A percentile compares a stretch with the other conserved stretches of the same genome.
Evolutionary conservation across 192 early-diverging fungal species (phyloP).

Genomic region (Gigaspora rosea): DNA sequence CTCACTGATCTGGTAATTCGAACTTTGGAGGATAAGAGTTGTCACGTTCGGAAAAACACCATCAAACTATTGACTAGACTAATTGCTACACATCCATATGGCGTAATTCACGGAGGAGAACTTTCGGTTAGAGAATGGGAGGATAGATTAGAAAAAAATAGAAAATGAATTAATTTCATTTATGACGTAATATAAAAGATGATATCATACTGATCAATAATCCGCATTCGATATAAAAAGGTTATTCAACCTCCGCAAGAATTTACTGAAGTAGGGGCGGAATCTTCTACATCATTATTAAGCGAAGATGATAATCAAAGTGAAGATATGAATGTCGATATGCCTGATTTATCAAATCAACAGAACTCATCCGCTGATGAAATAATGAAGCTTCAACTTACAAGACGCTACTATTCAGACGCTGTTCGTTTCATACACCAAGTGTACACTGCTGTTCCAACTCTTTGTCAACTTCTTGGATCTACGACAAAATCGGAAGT

Average conservation of each 20-base stretch:
- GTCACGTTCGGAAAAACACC: constrained; percentile 86
- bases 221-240: constrained; percentile 16
- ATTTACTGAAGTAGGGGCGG: constrained; percentile 38
- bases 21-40: constrained; percentile 88
- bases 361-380: constrained; percentile 50
- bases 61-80: constrained; percentile 81
- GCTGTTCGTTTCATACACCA: constrained; percentile 85
- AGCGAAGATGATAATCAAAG: constrained; percentile 36
- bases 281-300: constrained; percentile 2
- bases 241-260: constrained; percentile 39
- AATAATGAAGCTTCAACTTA: constrained; percentile 46
- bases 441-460: constrained; percentile 74
- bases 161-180: constrained; percentile 55
- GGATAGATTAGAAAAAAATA: constrained; percentile 60
- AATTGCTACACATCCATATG: constrained; percentile 88
- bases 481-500: constrained; percentile 93
- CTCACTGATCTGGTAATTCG: constrained; percentile 72
- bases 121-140: constrained; percentile 74
- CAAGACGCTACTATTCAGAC: constrained; percentile 82
- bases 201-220: neutral
- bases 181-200: neutral
- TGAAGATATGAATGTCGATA: constrained; percentile 36
- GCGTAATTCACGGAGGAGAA: constrained; percentile 77
- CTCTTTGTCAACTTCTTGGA: constrained; percentile 80
- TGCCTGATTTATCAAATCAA: constrained; percentile 37